Conservation (phyloP, 1,284 basidiomycete species). For the Heterobasidion occidentale region DNA sequence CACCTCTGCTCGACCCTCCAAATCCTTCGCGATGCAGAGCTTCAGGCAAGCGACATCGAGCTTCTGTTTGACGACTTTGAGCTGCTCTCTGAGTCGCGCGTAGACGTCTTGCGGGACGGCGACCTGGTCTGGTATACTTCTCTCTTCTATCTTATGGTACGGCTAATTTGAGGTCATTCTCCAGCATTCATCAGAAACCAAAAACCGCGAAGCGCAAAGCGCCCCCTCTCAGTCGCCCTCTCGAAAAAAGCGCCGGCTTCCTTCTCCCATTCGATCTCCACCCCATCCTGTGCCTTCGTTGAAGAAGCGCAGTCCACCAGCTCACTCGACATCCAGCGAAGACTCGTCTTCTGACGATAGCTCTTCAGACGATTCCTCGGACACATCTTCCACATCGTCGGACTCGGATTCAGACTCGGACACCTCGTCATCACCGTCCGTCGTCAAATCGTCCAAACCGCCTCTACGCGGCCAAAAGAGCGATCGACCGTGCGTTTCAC, state of each 20-base stretch:
- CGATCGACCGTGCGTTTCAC: constrained; percentile 3
- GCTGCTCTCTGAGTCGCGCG: constrained; percentile 28
- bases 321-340: neutral
- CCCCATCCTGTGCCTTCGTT: neutral
- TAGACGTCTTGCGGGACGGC: constrained; percentile 34
- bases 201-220: constrained; percentile 3
- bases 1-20: constrained; percentile 19
- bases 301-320: neutral
- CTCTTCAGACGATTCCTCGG: constrained; percentile 11
- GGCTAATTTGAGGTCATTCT: neutral
- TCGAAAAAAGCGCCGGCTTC: neutral
- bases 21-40: constrained; percentile 12
- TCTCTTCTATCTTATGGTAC: neutral
- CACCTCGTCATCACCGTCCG: constrained; percentile 12
- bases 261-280: neutral
- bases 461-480: neutral
- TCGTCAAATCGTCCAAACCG: neutral
- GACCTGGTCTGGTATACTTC: constrained; percentile 31
- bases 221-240: neutral
- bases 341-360: constrained; percentile 4
- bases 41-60: constrained; percentile 16
- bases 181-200: neutral
- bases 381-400: constrained; percentile 14
- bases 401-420: constrained; percentile 12
- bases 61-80: constrained; percentile 38